Percentiles rank a stretch among this genome's conserved stretches.
These are phyloP conservation scores for Globisporangium alternatum DNA, from an alignment of 352 stramenopile species.

Conservation along the genomic window DNA sequence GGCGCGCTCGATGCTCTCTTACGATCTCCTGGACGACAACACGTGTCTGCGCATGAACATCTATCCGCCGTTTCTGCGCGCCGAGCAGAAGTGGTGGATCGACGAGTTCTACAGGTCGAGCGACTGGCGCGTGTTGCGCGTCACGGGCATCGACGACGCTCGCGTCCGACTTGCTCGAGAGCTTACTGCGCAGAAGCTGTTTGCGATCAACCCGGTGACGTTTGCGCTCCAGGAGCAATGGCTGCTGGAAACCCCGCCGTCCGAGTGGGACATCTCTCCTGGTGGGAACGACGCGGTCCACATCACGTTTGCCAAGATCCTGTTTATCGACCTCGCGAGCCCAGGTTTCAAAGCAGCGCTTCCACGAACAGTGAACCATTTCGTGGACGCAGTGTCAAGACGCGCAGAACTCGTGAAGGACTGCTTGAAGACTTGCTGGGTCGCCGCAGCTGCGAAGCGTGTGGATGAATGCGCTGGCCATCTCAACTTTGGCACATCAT, in stretches of 20 bases:
- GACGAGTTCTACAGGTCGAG: slow-evolving; percentile 67
- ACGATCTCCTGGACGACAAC: slow-evolving; percentile 80
- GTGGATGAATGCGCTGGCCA: slow-evolving; percentile 66
- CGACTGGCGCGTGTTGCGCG: slow-evolving; percentile 77
- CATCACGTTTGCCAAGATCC: slow-evolving; percentile 58
- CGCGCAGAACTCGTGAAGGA: slow-evolving; percentile 84
- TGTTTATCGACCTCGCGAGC: slow-evolving; percentile 83
- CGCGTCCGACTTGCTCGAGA: slow-evolving; percentile 39
- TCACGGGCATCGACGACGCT: slow-evolving; percentile 65
- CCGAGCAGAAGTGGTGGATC: slow-evolving; percentile 85
- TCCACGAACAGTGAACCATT: slow-evolving; percentile 81
- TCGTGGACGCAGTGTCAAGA: slow-evolving; percentile 78
- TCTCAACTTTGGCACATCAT: slow-evolving; percentile 22
- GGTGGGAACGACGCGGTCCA: slow-evolving; percentile 16
- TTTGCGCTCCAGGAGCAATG: slow-evolving; percentile 88
- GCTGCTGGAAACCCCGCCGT: slow-evolving; percentile 63
- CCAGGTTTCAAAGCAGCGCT: slow-evolving; percentile 61
- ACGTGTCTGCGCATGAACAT: slow-evolving; percentile 77
- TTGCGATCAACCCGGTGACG: slow-evolving; percentile 77
- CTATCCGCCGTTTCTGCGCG: slow-evolving; percentile 72
- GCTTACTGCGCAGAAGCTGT: slow-evolving; percentile 52
- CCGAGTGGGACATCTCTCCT: slow-evolving; percentile 70
- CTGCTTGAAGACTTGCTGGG: slow-evolving; percentile 80
- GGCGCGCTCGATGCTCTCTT: slow-evolving; percentile 84
- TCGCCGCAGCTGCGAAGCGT: slow-evolving; percentile 61